Base-by-base conservation (phyloP, 2,329 filamentous ascomycete genomes). In the Cercospora zeae-maydis region DNA sequence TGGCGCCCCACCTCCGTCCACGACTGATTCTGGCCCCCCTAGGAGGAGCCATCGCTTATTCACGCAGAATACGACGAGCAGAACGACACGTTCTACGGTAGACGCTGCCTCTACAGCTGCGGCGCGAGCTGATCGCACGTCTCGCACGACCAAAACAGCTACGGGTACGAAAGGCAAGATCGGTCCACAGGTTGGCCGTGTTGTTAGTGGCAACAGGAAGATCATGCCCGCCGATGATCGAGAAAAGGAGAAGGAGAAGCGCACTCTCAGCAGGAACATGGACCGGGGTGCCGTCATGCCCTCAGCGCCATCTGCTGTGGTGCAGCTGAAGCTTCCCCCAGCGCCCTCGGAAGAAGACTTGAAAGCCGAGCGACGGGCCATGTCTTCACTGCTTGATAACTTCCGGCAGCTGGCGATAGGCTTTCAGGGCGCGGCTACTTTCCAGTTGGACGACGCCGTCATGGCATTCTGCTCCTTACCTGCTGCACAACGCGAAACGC, bases 191-290 rank as follows among this genome's bases (percentile, higher is more conserved):
- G 90, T 96, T 39, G 91, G 92, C 16, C 86, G 93, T 70, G 91
- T 93, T 60, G 91, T 96, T 49, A 96, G 92, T 75, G 93, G 92
- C 21, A 96, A 95, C 74, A 85, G 93, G 62, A 97, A 95, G 75
- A 67, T 75, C 10, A 67, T 75, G 67, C 75, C 74, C 30, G 73
- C 74, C 21, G 73, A 73, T 57, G 86, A 89, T 21, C 72, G 72
- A 64, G 80, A 39, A 84, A 88, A 79, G 90, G 73, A 73, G 53
- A 69, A 72, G 61, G 80, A 27, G 84, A 88, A 79, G 89, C 76
- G 87, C 34, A 89, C 95, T 64, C 67, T 70, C 1, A 75, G 72
- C 67, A 71, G 74, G n/a, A 70, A 89, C 86, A 69, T 90, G 60
- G 73, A 73, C n/a, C 68, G 62, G 57, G 65, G 92, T 78, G 45